Evolutionary conservation across 352 stramenopile species (phyloP), one percentile per base, ranked within the genome.

Genomic region (Pythium utonaiense): DNA sequence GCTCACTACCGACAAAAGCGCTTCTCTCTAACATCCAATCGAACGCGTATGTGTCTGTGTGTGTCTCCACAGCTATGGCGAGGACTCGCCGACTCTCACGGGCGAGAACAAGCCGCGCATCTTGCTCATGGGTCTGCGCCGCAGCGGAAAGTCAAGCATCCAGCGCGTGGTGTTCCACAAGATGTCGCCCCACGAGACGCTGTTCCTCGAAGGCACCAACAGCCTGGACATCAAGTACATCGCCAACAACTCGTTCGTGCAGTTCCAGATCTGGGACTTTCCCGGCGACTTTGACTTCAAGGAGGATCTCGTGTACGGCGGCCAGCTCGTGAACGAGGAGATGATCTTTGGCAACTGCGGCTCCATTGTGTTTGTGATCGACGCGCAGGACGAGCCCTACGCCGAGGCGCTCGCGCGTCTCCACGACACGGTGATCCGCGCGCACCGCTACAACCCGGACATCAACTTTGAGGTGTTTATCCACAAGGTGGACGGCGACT

Each of bases 211-310:
- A 62, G 78, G 77, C 55, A 97, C 89, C 38, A 88, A 89, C 71
- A 83, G 67, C 38, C 77, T 97, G 17, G 90, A 97, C 66, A 97
- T 97, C 70, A 97, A 98, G 62, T 96, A 98, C 67, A 97, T 99
- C 22, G 95, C 96, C 75, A 98, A 99, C 79, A 99, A 98, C 55
- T 93, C 94, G 25, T 96, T 99, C 45, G 96, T 98, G 71, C 89
- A 98, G 65, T 99, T 99, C 73, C 96, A 98, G 67, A 98, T 99
- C 73, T 99, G 95, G 93, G 97, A 99, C 72, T 99, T 99, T 68
- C 96, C 96, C 0, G 97, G 96, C 21, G 96, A 99, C 60, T 96
- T 95, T 54, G 83, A 95, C 61, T 93, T 96, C 50, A 93, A 93
- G 71, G 86, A 95, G 45, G 85, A 95, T 34, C 77, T 97, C 60